Conservation (phyloP, 352 stramenopile species). For the Phytophthora colocasiae region DNA sequence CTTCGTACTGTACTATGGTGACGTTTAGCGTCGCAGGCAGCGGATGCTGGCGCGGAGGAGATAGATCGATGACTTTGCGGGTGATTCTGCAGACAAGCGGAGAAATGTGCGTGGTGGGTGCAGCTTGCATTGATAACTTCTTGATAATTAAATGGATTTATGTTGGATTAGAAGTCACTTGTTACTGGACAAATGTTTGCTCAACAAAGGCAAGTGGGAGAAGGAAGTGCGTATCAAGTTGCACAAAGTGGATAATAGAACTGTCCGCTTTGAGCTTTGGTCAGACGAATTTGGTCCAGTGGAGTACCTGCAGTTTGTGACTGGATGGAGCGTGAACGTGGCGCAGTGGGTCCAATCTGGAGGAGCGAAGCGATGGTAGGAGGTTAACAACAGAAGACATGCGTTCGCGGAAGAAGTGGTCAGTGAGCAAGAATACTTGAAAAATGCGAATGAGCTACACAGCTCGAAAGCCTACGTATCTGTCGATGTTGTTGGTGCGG, state of each 20-base stretch:
- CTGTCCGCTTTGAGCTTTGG: constrained; percentile 31
- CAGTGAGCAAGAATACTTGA: constrained; percentile 1
- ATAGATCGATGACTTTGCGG: constrained; percentile 11
- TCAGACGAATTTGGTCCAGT: background rate
- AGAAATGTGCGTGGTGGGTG: constrained; percentile 11
- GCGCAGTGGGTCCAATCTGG: constrained; percentile 24
- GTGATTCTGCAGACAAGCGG: background rate
- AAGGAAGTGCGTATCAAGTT: constrained; percentile 13
- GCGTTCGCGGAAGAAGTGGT: background rate
- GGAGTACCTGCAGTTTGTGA: constrained; percentile 43
- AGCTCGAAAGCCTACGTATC: constrained; percentile 17
- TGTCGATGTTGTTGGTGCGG: constrained; percentile 9
- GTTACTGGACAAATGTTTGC: constrained; percentile 25
- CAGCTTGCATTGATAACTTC: background rate
- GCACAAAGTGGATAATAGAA: background rate
- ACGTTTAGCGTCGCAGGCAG: constrained; percentile 3
- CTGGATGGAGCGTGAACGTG: constrained; percentile 27
- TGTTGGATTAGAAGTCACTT: constrained; percentile 3
- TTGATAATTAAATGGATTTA: background rate
- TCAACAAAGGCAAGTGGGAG: constrained; percentile 1
- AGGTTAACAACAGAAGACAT: constrained; percentile 3
- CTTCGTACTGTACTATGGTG: constrained; percentile 6
- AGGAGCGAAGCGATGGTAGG: constrained; percentile 24
- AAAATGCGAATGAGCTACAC: constrained; percentile 11
- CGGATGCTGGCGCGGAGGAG: constrained; percentile 14